Conservation (phyloP, 805 yeast species). For the Geotrichum ghanense region DNA sequence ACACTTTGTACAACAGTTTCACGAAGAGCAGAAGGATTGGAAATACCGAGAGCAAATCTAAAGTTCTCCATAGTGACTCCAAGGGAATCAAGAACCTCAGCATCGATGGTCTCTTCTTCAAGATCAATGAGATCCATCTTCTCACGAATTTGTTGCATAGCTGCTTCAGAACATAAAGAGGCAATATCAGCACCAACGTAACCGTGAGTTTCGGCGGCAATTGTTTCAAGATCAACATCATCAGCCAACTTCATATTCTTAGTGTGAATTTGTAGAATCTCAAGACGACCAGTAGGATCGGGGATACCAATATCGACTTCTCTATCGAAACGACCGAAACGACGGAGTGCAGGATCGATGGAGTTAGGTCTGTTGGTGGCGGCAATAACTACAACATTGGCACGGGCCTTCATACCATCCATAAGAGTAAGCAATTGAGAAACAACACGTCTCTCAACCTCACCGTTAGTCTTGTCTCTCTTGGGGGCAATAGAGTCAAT, state of each 20-base stretch:
- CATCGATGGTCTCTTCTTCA: conserved; percentile 94
- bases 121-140: conserved; percentile 96
- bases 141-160: conserved; percentile 99
- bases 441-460: conserved; percentile 98
- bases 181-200: conserved; percentile 99
- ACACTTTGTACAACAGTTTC: conserved; percentile 99
- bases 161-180: conserved; percentile 98
- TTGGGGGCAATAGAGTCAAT: conserved; percentile 98
- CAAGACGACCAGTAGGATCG: conserved; percentile 96
- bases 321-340: conserved; percentile 79
- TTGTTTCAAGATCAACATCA: conserved; percentile 90
- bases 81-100: conserved; percentile 88
- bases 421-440: conserved; percentile 92
- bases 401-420: conserved; percentile 99
- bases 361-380: conserved; percentile 89
- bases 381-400: conserved; percentile 95
- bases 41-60: conserved; percentile 93
- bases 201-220: conserved; percentile 98
- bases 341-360: conserved; percentile 74
- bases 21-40: conserved; percentile 97
- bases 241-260: conserved; percentile 95
- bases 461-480: conserved; percentile 99
- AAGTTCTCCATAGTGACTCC: conserved; percentile 99
- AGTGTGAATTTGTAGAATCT: conserved; percentile 93
- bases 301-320: conserved; percentile 89